Conservation (phyloP, 2,329 filamentous ascomycete species). For the Aspergillus sp. region DNA sequence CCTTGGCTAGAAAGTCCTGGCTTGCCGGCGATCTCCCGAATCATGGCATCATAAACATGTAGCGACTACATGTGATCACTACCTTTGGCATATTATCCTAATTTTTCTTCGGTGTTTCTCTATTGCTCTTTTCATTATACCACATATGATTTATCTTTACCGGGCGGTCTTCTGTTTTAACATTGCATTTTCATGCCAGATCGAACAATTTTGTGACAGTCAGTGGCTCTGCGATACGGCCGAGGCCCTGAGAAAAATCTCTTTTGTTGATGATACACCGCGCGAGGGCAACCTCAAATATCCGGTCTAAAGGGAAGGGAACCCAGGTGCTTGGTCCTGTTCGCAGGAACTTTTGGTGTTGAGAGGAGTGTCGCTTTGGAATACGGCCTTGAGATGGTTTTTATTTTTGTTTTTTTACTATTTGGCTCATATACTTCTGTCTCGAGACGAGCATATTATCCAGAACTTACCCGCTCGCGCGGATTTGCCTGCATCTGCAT, state of each 20-base stretch:
- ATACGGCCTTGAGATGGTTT: not conserved
- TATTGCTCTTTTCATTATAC: constrained; percentile 11
- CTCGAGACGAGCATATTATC: not conserved
- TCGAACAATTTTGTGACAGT: constrained; percentile 6
- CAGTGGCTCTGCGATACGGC: not conserved
- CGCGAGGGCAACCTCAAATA: constrained; percentile 10
- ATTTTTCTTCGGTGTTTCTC: constrained; percentile 8
- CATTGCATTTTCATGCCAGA: constrained; percentile 2
- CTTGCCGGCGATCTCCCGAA: not conserved
- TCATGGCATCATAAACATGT: constrained; percentile 15
- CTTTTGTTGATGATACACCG: constrained; percentile 2
- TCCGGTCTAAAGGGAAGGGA: constrained; percentile 3
- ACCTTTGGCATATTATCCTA: constrained; percentile 6
- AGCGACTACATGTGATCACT: not conserved
- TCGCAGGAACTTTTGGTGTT: not conserved
- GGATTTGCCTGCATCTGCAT: not conserved
- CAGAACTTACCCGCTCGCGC: not conserved
- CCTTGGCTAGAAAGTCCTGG: constrained; percentile 28
- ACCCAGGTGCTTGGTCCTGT: not conserved
- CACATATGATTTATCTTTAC: constrained; percentile 1
- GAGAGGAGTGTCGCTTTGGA: not conserved
- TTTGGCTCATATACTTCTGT: not conserved
- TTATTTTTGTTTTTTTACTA: not conserved
- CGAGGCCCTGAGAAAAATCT: not conserved
- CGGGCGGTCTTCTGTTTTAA: constrained; percentile 3